A percentile compares a stretch with the other conserved stretches of the same genome.
Evolutionary conservation across 2,329 filamentous ascomycete species (phyloP).

Genomic region (Whalleya microplaca): DNA sequence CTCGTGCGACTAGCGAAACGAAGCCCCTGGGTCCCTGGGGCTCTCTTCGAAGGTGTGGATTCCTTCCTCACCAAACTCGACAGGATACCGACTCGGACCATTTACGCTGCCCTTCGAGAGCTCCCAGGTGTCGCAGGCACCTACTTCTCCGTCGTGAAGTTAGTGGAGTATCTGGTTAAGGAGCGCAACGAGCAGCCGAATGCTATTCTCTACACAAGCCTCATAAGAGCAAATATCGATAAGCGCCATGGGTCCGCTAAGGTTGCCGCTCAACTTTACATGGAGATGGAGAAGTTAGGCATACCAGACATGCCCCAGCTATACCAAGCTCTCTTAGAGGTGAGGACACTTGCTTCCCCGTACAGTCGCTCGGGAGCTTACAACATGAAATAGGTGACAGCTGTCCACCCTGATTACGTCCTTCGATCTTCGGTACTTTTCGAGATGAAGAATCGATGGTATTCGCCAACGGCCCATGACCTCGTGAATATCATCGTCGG

Average conservation of each 20-base stretch:
- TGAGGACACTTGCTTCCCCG: slow-evolving; percentile 16
- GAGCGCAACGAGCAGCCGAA: slow-evolving; percentile 59
- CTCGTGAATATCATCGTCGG: slow-evolving; percentile 72
- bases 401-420: slow-evolving; percentile 84
- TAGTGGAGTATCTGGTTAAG: slow-evolving; percentile 63
- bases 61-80: slow-evolving; percentile 27
- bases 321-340: slow-evolving; percentile 65
- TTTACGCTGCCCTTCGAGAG: slow-evolving; percentile 54
- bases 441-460: slow-evolving; percentile 76
- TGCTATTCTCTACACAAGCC: slow-evolving; percentile 68
- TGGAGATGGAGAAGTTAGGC: slow-evolving; percentile 68
- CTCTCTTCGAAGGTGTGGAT: slow-evolving; percentile 26
- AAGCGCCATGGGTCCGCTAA: slow-evolving; percentile 65
- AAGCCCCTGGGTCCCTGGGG: slow-evolving; percentile 30
- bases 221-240: slow-evolving; percentile 74
- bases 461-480: slow-evolving; percentile 62
- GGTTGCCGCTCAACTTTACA: slow-evolving; percentile 64
- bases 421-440: slow-evolving; percentile 72
- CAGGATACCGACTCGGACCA: slow-evolving; percentile 38
- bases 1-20: slow-evolving; percentile 31
- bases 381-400: slow-evolving; percentile 57
- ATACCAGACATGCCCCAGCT: slow-evolving; percentile 67
- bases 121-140: slow-evolving; percentile 42
- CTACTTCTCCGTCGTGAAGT: slow-evolving; percentile 42
- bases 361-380: slow-evolving; percentile 7